Evolutionary conservation across 2,329 filamentous ascomycete species (phyloP), one percentile per base, ranked within the genome.

Genomic region (Fusarium sp.): DNA sequence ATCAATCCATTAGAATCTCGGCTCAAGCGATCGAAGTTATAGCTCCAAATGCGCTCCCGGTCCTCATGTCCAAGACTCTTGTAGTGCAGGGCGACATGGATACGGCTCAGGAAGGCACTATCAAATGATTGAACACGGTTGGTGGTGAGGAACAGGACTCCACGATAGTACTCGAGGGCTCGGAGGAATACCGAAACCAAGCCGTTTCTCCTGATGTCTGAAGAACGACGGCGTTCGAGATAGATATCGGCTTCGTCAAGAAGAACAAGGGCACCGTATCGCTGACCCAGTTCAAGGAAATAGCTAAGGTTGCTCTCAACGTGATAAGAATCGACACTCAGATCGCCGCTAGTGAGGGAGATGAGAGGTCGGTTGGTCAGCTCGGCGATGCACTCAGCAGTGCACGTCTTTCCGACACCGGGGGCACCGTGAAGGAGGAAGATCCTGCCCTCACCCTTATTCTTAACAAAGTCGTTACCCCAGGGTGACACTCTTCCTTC

Each of bases 231-330:
- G 55, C 83, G 77, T 75, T 88, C 86, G 11, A 90, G 83, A 76
- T 87, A 90, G 20, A 89, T 86, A 58, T 90, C 88, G 4, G 86
- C 86, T 75, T 90, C 87, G 73, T 90, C 87, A 7, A 89, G 80
- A 4, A 89, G 81, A 9, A 88, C 81, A 8, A 88, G 81, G 40
- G 82, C 86, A 20, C 81, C 82, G 77, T 83, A 87, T 10, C 81
- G 82, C 75, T 83, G 82, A 42, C 79, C 85, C 6, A 87, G 80
- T 42, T 82, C 74, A 12, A 87, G 79, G 76, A 84, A 85, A 76
- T 84, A 84, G 59, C 80, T 79, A 16, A 85, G 81, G 58, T 81
- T 81, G 29, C 75, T 66, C 73, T 86, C 83, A 27, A 85, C 80
- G 3, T 76, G 69, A 42, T 69, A 72, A 8, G 79, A 74, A 40